Evolutionary conservation across 2,329 filamentous ascomycete species (phyloP).

Genomic region (Thermoascus crustaceus): DNA sequence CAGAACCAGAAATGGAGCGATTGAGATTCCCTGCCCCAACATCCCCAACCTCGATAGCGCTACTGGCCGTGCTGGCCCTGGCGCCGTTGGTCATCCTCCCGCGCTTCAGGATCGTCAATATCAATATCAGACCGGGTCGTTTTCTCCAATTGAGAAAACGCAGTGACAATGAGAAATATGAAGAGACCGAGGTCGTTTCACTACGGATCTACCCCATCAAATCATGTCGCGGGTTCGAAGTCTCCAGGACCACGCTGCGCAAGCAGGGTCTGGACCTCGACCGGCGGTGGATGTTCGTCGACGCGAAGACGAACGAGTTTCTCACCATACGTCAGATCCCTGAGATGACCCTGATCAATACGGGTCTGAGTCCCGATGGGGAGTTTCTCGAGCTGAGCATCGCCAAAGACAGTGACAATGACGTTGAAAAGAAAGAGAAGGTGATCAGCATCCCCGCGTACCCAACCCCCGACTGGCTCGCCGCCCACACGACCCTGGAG

Average conservation of each 20-base stretch:
- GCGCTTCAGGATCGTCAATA: too few relatives aligned
- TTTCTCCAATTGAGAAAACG: not conserved
- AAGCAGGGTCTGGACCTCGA: conserved; percentile 54
- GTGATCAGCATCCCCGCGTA: conserved; percentile 48
- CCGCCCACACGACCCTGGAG: conserved; percentile 41
- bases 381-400: conserved; percentile 40
- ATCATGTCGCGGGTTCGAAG: conserved; percentile 54
- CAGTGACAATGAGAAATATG: too few relatives aligned
- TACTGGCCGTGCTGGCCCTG: too few relatives aligned
- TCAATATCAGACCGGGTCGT: not conserved
- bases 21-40: too few relatives aligned
- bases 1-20: too few relatives aligned
- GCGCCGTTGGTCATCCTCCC: too few relatives aligned
- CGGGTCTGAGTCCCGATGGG: conserved; percentile 38
- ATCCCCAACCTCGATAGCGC: too few relatives aligned
- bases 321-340: conserved; percentile 55
- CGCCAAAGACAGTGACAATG: too few relatives aligned
- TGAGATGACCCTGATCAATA: conserved; percentile 56
- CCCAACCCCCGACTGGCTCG: conserved; percentile 47
- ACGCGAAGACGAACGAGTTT: conserved; percentile 46
- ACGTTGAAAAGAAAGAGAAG: conserved; percentile 35
- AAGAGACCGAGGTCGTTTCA: conserved; percentile 25
- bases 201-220: conserved; percentile 58
- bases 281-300: conserved; percentile 59
- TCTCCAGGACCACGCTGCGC: conserved; percentile 44